Conservation (phyloP, 768 basidiomycete species). For the Lentinula detonsa region DNA sequence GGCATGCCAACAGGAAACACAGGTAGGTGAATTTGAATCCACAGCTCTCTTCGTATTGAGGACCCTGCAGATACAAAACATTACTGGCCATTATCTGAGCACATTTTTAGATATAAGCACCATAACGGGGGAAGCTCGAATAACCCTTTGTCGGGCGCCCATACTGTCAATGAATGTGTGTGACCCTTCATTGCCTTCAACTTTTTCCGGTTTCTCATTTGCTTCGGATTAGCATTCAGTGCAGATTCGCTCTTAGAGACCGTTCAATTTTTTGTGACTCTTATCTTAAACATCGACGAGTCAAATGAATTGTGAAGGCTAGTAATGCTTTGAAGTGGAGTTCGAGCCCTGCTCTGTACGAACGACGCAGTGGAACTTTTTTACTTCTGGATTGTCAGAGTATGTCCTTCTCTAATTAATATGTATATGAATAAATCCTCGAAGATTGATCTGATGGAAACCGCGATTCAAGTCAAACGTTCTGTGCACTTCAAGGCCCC, state of each 20-base stretch:
- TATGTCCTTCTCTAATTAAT: too few species aligned
- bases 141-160: slow-evolving; percentile 36
- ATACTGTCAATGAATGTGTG: slow-evolving; percentile 71
- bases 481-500: too few species aligned
- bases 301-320: slow-evolving; percentile 15
- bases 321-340: too few species aligned
- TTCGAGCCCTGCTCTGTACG: too few species aligned
- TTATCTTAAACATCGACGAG: slow-evolving; percentile 69
- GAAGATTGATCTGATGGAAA: too few species aligned
- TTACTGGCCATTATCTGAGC: slow-evolving; percentile 50
- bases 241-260: slow-evolving; percentile 54
- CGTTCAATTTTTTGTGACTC: slow-evolving; percentile 56
- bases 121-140: slow-evolving; percentile 27
- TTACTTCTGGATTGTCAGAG: too few species aligned
- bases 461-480: too few species aligned
- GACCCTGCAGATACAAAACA: slow-evolving; percentile 46
- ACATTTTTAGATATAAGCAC: slow-evolving; percentile 68
- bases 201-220: slow-evolving; percentile 8
- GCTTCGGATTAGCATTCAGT: slow-evolving; percentile 32
- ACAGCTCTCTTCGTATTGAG: not conserved
- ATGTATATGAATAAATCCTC: too few species aligned
- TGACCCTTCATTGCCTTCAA: not conserved
- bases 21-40: slow-evolving; percentile 24
- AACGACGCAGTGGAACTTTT: too few species aligned
- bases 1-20: slow-evolving; percentile 59